These are phyloP conservation scores for Zygosaccharomyces rouxii DNA, from an alignment of 805 yeast genomes.

Conservation along the genomic window DNA sequence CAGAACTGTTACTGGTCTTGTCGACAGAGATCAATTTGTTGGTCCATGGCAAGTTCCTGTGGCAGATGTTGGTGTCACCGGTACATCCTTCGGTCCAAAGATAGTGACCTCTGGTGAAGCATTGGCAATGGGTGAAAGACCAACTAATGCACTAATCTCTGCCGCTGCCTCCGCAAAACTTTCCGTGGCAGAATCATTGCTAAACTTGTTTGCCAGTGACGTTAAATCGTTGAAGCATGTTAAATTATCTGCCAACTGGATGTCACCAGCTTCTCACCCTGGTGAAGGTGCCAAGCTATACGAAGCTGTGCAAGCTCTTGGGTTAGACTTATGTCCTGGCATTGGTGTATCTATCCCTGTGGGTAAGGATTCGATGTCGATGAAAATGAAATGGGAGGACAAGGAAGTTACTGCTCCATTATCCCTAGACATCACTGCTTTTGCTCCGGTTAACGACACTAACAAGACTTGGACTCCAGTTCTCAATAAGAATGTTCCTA, in stretches of 20 bases:
- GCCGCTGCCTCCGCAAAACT: conserved; percentile 91
- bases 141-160: conserved; percentile 79
- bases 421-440: conserved; percentile 85
- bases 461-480: conserved; percentile 95
- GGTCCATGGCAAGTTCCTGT: conserved; percentile 99
- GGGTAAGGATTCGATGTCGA: conserved; percentile 98
- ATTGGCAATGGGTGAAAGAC: conserved; percentile 95
- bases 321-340: conserved; percentile 89
- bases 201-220: conserved; percentile 88
- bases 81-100: conserved; percentile 77
- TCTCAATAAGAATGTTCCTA: conserved; percentile 47
- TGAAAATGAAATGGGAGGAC: conserved; percentile 96
- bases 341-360: conserved; percentile 92
- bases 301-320: conserved; percentile 96
- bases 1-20: conserved; percentile 93
- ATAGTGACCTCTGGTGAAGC: conserved; percentile 88
- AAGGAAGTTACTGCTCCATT: conserved; percentile 95
- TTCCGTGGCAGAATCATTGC: conserved; percentile 90
- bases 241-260: conserved; percentile 96
- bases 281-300: conserved; percentile 95
- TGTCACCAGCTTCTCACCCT: conserved; percentile 91
- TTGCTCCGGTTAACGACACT: conserved; percentile 80
- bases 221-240: conserved; percentile 67
- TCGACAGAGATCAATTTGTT: conserved; percentile 97
- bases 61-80: conserved; percentile 96